These are phyloP conservation scores for Komagataella pastoris DNA, from an alignment of 805 yeast species.

Conservation along the genomic window DNA sequence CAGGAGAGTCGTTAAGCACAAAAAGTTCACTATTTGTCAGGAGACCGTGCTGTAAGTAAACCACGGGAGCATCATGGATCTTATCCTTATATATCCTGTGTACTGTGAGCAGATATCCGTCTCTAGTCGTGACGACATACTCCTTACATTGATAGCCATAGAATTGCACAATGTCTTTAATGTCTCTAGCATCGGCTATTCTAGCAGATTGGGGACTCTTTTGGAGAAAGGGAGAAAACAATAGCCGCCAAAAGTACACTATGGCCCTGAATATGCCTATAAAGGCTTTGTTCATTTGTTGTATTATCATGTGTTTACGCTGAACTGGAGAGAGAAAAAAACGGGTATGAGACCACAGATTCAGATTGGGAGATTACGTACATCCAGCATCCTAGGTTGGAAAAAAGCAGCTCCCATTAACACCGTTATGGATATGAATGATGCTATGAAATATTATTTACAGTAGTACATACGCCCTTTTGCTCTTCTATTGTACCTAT, in stretches of 20 bases:
- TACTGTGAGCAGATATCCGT: constrained; percentile 64
- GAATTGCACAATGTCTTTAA: constrained; percentile 18
- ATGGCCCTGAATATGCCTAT: background rate
- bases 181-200: constrained; percentile 14
- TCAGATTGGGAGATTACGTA: background rate
- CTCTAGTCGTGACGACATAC: constrained; percentile 65
- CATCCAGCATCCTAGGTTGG: background rate
- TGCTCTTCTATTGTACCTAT: background rate
- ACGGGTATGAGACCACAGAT: background rate
- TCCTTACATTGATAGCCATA: constrained; percentile 62
- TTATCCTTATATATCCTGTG: constrained; percentile 37
- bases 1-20: constrained; percentile 24
- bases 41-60: constrained; percentile 85
- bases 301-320: background rate
- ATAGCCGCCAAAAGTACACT: background rate
- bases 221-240: background rate
- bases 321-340: background rate
- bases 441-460: background rate
- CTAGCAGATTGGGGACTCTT: background rate
- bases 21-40: constrained; percentile 77
- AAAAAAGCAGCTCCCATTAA: background rate
- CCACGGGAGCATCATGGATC: constrained; percentile 23
- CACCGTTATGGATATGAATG: background rate
- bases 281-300: background rate
- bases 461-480: background rate